Percentiles rank a stretch among this genome's conserved stretches.
phyloP scores from a whole-genome alignment of 176 grass and related monocot species.

The Raddia guianensis region DNA sequence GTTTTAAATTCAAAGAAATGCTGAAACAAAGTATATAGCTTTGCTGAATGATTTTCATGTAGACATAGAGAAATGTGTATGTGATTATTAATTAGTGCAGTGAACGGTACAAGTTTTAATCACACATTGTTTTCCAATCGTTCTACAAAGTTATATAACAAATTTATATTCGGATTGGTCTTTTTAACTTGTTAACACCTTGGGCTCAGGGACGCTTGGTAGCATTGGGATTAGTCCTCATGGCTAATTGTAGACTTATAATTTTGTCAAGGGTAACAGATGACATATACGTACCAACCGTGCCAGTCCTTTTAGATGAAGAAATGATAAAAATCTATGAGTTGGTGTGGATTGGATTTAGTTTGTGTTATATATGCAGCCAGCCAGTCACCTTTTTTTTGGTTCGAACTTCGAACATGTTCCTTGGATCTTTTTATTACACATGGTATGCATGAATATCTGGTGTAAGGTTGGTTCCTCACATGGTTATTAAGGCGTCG shows the following conservation, averaged over 20 bases:
- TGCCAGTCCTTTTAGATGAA: background rate
- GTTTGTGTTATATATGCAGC: background rate
- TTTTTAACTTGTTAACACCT: background rate
- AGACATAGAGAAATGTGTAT: background rate
- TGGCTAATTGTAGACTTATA: background rate
- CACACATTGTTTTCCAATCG: background rate
- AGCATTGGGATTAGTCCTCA: background rate
- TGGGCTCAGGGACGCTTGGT: background rate
- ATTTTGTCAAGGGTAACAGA: background rate
- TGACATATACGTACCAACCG: background rate
- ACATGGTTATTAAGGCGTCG: too few relatives aligned
- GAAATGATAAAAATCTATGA: background rate
- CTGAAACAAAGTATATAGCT: constrained; percentile 4
- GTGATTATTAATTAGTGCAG: background rate
- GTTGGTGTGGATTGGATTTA: background rate
- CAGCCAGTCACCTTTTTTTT: background rate
- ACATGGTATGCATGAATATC: background rate
- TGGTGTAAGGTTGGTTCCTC: background rate
- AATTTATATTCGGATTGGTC: background rate
- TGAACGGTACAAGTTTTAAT: background rate
- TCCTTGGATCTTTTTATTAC: background rate
- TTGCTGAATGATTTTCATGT: background rate
- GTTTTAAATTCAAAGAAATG: background rate
- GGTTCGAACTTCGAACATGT: background rate
- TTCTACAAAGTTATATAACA: background rate